phyloP scores from a whole-genome alignment of 371 early-diverging fungal species.

The Nosema granulosis region DNA sequence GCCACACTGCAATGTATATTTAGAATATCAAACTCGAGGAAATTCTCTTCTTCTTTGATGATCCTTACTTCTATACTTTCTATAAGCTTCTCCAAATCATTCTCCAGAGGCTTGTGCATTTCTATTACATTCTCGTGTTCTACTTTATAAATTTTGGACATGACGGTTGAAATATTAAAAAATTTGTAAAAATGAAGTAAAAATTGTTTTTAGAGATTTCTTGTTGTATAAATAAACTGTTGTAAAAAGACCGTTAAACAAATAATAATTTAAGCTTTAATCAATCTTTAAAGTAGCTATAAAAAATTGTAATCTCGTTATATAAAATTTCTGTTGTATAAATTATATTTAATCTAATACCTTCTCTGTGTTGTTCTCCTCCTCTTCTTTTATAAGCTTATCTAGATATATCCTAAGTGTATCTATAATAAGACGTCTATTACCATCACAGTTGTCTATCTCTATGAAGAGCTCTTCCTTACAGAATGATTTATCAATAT shows the following conservation, averaged over 20 bases:
- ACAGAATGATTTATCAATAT: conserved; percentile 12
- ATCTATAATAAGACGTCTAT: conserved; percentile 12
- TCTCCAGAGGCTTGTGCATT: background rate
- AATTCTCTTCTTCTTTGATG: conserved; percentile 14
- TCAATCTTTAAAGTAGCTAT: background rate
- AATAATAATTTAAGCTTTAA: background rate
- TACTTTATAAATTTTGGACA: conserved; percentile 40
- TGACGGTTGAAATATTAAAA: background rate
- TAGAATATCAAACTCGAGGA: conserved; percentile 57
- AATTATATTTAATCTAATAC: background rate
- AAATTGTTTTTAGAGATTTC: background rate
- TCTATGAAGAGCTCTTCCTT: conserved; percentile 35
- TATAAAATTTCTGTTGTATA: background rate
- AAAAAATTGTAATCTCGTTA: background rate
- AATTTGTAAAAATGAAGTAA: background rate
- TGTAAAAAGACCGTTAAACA: too few species aligned
- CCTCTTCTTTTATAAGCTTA: background rate
- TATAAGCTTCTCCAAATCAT: conserved; percentile 30
- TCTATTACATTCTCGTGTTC: conserved; percentile 20
- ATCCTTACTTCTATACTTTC: conserved; percentile 31
- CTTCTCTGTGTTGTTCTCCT: background rate
- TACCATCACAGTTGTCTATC: conserved; percentile 32
- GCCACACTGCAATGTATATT: conserved; percentile 69
- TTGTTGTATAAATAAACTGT: too few species aligned
- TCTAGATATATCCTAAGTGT: conserved; percentile 15